These are phyloP conservation scores for Rhodomyrtus tomentosa DNA, from an alignment of 345 rosid genomes.

Conservation along the genomic window DNA sequence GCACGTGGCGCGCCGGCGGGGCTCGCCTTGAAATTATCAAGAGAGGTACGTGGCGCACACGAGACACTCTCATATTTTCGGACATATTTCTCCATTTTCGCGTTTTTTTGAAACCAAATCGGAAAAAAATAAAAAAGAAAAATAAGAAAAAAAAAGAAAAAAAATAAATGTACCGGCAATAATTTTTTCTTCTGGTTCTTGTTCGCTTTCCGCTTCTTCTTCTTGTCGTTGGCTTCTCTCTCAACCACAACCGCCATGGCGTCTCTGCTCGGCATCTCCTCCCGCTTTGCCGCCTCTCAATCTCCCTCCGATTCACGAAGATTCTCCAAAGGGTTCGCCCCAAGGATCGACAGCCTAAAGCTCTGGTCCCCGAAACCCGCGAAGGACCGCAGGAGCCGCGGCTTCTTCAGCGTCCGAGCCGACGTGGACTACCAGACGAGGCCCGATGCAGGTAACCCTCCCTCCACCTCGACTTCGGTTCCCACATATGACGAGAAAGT, in stretches of 20 bases:
- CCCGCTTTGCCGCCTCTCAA: too few relatives aligned
- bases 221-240: not conserved
- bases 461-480: conserved; percentile 13
- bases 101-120: not conserved
- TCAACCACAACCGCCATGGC: not conserved
- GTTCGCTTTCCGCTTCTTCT: not conserved
- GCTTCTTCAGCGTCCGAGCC: conserved; percentile 29
- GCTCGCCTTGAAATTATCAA: not conserved
- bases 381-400: not conserved
- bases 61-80: not conserved
- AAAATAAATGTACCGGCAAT: not conserved
- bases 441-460: conserved; percentile 27
- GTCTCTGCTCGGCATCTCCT: not conserved
- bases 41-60: not conserved
- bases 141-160: not conserved
- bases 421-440: conserved; percentile 28
- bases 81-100: not conserved
- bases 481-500: conserved; percentile 45
- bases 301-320: not conserved
- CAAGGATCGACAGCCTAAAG: conserved; percentile 23
- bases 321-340: not conserved
- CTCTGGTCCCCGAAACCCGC: conserved; percentile 6
- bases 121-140: not conserved
- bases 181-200: not conserved
- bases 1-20: not conserved